These are phyloP conservation scores for Pyricularia pennisetigena DNA, from an alignment of 2,329 filamentous ascomycete species.

Conservation along the genomic window DNA sequence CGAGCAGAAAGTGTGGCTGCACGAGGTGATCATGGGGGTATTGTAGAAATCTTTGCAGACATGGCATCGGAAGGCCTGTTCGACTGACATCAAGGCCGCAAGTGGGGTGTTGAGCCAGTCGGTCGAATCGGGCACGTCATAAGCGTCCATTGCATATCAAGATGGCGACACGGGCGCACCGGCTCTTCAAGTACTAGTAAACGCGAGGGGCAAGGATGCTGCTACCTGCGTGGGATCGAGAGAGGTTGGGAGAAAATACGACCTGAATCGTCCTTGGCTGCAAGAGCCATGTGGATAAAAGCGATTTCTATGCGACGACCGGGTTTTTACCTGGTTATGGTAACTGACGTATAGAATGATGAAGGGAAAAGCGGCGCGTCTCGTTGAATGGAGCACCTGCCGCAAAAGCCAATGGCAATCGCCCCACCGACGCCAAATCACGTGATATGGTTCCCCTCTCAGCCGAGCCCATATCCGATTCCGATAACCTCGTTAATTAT, in stretches of 20 bases:
- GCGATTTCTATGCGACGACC: neutral
- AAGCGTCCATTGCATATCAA: slow-evolving; percentile 4
- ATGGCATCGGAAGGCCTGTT: slow-evolving; percentile 83
- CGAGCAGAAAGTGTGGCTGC: slow-evolving; percentile 94
- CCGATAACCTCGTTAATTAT: neutral
- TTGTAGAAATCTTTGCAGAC: slow-evolving; percentile 97
- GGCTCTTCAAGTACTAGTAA: neutral
- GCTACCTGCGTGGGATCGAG: neutral
- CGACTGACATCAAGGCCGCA: slow-evolving; percentile 57
- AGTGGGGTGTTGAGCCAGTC: slow-evolving; percentile 73
- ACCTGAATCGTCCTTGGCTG: neutral
- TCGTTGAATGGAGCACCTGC: neutral
- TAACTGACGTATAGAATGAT: neutral
- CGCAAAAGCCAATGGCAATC: neutral
- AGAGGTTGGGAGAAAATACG: neutral
- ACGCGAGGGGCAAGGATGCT: neutral
- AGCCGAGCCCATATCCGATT: neutral
- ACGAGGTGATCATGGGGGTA: slow-evolving; percentile 90
- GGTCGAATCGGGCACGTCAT: slow-evolving; percentile 62
- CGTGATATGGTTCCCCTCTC: neutral
- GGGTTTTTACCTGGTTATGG: neutral
- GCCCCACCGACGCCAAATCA: neutral
- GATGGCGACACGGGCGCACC: neutral
- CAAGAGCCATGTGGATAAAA: neutral
- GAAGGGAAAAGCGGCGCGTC: neutral